phyloP scores from a whole-genome alignment of 2,329 filamentous ascomycete genomes.

The Colletotrichum theobromicola region DNA sequence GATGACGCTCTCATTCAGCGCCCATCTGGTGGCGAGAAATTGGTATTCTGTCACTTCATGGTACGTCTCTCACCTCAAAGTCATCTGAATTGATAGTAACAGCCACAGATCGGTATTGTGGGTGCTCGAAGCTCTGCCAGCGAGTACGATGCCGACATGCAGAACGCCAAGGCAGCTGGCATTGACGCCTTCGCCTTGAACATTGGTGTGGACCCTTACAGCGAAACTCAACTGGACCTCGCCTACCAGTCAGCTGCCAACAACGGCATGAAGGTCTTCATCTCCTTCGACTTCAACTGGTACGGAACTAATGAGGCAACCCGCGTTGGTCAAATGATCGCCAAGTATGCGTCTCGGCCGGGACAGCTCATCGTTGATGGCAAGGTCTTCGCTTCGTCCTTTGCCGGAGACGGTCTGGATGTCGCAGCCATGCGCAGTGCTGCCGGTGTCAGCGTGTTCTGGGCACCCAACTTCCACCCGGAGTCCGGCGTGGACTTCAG shows the following conservation, averaged over 20 bases:
- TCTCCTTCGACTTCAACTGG: constrained; percentile 64
- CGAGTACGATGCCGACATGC: constrained; percentile 54
- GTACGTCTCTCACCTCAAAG: constrained; percentile 24
- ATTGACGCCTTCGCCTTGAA: constrained; percentile 57
- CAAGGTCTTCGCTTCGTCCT: constrained; percentile 59
- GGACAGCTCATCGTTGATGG: constrained; percentile 55
- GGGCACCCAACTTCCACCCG: constrained; percentile 55
- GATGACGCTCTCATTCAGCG: neutral
- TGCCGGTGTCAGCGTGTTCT: constrained; percentile 50
- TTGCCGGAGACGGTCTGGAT: constrained; percentile 53
- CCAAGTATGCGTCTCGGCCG: constrained; percentile 44
- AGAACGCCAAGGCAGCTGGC: constrained; percentile 41
- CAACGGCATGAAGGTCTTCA: constrained; percentile 57
- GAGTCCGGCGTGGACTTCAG: constrained; percentile 38
- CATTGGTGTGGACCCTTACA: constrained; percentile 49
- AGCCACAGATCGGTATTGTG: constrained; percentile 46
- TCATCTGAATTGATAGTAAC: neutral
- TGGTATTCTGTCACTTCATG: constrained; percentile 52
- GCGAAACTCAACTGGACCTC: constrained; percentile 49
- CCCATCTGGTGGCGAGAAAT: neutral
- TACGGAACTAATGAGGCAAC: constrained; percentile 39
- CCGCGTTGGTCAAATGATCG: constrained; percentile 49
- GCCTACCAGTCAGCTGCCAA: constrained; percentile 55
- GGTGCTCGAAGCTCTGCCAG: constrained; percentile 43
- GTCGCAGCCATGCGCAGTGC: constrained; percentile 43